phyloP scores from a whole-genome alignment of 148 eudicot genomes.

The Persicaria tinctoria region DNA sequence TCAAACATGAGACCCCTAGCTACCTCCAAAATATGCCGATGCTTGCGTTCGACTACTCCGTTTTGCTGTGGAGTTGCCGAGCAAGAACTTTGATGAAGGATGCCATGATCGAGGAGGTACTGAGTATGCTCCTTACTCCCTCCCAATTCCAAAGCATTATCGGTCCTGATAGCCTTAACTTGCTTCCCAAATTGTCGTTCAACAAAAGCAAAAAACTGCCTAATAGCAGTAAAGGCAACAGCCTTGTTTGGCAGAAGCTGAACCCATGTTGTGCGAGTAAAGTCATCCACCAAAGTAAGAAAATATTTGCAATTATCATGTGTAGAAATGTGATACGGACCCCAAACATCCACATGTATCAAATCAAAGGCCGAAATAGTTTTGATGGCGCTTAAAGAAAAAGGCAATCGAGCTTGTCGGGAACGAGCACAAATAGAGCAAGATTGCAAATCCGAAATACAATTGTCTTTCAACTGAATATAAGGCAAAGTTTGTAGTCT shows the following conservation, averaged over 20 bases:
- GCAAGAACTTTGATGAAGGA: neutral
- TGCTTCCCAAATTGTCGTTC: neutral
- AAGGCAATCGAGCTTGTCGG: neutral
- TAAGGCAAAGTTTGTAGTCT: neutral
- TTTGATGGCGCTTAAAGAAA: neutral
- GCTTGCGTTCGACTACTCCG: neutral
- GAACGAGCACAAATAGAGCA: neutral
- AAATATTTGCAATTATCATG: neutral
- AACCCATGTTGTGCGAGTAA: neutral
- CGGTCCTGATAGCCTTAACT: neutral
- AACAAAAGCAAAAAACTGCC: neutral
- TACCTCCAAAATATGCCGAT: no score
- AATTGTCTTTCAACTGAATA: neutral
- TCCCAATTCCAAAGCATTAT: neutral
- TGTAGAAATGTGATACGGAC: neutral
- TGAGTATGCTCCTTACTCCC: neutral
- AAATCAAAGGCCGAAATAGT: neutral
- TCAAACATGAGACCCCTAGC: no score
- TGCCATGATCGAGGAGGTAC: neutral
- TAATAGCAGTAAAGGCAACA: neutral
- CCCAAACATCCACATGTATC: neutral
- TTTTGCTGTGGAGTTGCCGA: neutral
- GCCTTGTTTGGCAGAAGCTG: neutral
- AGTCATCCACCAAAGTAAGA: neutral
- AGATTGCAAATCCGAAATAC: neutral